Evolutionary conservation across 2,329 filamentous ascomycete species (phyloP), one percentile per base, ranked within the genome.

Genomic region (Epichloe brachyelytri): DNA sequence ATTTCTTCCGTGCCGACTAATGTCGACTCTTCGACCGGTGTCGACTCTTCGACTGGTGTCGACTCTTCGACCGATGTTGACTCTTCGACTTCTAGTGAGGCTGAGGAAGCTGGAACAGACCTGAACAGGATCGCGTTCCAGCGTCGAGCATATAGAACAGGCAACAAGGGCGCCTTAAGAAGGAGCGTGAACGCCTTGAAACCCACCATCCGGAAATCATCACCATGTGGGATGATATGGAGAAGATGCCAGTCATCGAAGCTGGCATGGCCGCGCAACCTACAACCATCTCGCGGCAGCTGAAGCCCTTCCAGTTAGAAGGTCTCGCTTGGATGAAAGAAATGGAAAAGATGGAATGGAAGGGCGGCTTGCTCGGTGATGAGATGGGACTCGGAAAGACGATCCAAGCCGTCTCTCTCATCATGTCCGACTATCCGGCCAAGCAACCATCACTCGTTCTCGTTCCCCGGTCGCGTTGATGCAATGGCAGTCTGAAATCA

Each of bases 381-480:
- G 93, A 98, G 68, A 98, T 98, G 93, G 93, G 93, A 6, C 86
- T 98, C 70, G 93, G 93, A 47, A 98, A 98, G 72, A 98, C 93
- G 0, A 97, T 98, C 48, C 93, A 98, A 68, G 91, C 93, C 2
- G 93, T 98, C 17, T 96, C 91, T 3, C 77, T 98, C 43, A 89
- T 98, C 67, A 97, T 97, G 93, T 96, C 91, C 1, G 90, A 97
- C 64, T 96, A 87, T 60, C 91, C 90, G 3, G 86, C 83, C 20
- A 85, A 85, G 58, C 71, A 84, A 50, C 91, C 93, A 1, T 86
- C 88, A 0, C 74, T 97, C 4, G 90, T 97, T 1, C 77, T 96
- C 36, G 89, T 95, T 0, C 91, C 91, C 91, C 91, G 0, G 91
- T 96, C 40, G 91, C 91, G 40, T 71, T 97, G 47, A 94, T 96